Conservation (phyloP, 129 eudicot genomes). For the Dittrichia graveolens region DNA sequence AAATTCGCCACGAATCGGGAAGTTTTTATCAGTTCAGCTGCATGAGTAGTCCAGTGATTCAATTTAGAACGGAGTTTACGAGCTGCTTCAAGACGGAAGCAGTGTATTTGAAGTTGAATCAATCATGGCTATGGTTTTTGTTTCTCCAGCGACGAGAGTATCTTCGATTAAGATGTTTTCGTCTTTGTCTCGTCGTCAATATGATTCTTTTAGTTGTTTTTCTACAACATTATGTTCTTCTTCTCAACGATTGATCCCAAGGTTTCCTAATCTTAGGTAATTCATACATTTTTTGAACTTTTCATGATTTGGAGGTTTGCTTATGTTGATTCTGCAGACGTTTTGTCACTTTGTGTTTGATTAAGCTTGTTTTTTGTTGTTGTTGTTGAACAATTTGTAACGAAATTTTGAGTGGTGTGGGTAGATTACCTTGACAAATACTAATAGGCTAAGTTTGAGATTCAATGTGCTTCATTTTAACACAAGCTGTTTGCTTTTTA, state of each 20-base stretch:
- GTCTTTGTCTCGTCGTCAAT: conserved; percentile 21
- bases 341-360: conserved; percentile 12
- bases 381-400: neutral
- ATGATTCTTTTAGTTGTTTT: neutral
- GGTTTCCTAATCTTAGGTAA: conserved; percentile 45
- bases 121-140: conserved; percentile 46
- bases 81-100: conserved; percentile 40
- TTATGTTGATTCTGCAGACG: neutral
- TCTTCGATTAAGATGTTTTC: conserved; percentile 40
- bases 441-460: neutral
- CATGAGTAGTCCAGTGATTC: conserved; percentile 54
- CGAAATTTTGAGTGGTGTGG: neutral
- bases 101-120: conserved; percentile 30
- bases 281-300: neutral
- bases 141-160: conserved; percentile 36
- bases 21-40: conserved; percentile 35
- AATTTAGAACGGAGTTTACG: conserved; percentile 10
- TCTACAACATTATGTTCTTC: conserved; percentile 36
- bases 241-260: conserved; percentile 32
- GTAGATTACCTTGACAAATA: neutral
- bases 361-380: neutral
- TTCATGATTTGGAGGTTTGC: neutral
- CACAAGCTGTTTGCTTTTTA: too few relatives aligned
- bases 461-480: neutral
- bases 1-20: neutral